Evolutionary conservation across 805 yeast species (phyloP).

Genomic region (Suhomyces sp.): DNA sequence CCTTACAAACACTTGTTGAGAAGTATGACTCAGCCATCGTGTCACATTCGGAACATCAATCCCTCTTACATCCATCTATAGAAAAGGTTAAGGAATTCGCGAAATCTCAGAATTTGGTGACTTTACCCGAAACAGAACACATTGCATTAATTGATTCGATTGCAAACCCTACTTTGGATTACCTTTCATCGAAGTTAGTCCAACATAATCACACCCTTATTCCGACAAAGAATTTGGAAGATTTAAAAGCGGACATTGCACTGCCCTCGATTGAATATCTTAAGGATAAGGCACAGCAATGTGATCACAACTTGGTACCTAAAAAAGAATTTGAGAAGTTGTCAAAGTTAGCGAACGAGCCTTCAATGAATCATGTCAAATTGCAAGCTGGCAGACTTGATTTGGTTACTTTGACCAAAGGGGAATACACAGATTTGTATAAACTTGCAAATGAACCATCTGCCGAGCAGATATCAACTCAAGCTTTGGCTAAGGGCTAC

Average conservation of each 20-base stretch:
- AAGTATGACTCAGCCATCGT: slow-evolving; percentile 13
- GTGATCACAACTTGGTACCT: slow-evolving; percentile 8
- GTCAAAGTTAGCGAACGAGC: slow-evolving; percentile 12
- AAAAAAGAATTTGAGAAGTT: slow-evolving; percentile 6
- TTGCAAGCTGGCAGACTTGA: slow-evolving; percentile 34
- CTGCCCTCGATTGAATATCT: slow-evolving; percentile 13
- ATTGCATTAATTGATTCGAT: slow-evolving; percentile 9
- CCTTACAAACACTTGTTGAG: slow-evolving; percentile 14
- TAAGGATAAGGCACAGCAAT: slow-evolving; percentile 6
- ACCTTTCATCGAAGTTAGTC: slow-evolving; percentile 5
- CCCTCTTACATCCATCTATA: slow-evolving; percentile 20
- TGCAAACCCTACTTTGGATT: slow-evolving; percentile 6
- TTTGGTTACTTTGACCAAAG: slow-evolving; percentile 30
- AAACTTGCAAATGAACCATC: slow-evolving; percentile 34
- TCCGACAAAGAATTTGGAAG: slow-evolving; percentile 5
- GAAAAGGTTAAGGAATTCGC: slow-evolving; percentile 36
- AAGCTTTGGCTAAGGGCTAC: slow-evolving; percentile 18
- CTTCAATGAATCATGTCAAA: slow-evolving; percentile 32
- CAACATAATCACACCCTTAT: slow-evolving; percentile 5
- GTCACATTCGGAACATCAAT: slow-evolving; percentile 3
- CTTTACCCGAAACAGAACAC: slow-evolving; percentile 14
- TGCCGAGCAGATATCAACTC: slow-evolving; percentile 13
- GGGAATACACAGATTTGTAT: slow-evolving; percentile 33
- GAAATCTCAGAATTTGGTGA: slow-evolving; percentile 15
- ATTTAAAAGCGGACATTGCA: slow-evolving; percentile 1